These are phyloP conservation scores for Gonapodya prolifera DNA, from an alignment of 192 early-diverging fungal genomes.

Conservation along the genomic window DNA sequence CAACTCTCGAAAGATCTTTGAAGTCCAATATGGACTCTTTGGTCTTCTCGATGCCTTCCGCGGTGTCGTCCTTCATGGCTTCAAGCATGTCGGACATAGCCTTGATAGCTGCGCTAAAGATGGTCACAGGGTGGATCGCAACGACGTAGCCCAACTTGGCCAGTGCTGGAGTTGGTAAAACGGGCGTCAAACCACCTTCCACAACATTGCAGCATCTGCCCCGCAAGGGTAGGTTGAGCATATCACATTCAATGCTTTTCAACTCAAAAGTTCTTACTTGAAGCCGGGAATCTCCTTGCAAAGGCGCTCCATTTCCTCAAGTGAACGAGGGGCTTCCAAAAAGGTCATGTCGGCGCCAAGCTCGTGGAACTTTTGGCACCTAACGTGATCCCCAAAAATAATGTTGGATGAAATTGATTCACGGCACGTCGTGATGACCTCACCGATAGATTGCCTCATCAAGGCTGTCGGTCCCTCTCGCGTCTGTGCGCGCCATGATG, in stretches of 20 bases:
- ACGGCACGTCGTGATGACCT: too few species aligned
- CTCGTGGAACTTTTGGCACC: neutral
- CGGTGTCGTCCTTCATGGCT: conserved; percentile 1
- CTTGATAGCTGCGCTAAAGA: conserved; percentile 14
- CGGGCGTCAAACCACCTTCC: conserved; percentile 14
- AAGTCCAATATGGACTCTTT: conserved; percentile 3
- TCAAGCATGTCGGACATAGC: conserved; percentile 14
- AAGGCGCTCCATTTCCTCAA: conserved; percentile 15
- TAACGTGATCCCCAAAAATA: neutral
- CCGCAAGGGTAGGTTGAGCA: too few species aligned
- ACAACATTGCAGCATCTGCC: conserved; percentile 14
- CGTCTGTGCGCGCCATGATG: conserved; percentile 5
- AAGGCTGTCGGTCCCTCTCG: neutral
- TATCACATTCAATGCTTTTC: too few species aligned
- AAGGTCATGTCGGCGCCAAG: conserved; percentile 17
- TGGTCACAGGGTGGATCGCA: conserved; percentile 15
- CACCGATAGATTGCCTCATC: conserved; percentile 3
- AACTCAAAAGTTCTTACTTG: conserved; percentile 7
- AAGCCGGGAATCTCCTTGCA: conserved; percentile 13
- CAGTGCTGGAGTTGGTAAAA: conserved; percentile 7
- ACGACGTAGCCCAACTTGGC: conserved; percentile 13
- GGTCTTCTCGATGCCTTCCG: neutral
- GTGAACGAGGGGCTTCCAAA: conserved; percentile 13
- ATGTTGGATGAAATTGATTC: too few species aligned
- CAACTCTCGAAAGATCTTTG: conserved; percentile 6